phyloP scores from a whole-genome alignment of 345 rosid species.

The Lumnitzera racemosa region DNA sequence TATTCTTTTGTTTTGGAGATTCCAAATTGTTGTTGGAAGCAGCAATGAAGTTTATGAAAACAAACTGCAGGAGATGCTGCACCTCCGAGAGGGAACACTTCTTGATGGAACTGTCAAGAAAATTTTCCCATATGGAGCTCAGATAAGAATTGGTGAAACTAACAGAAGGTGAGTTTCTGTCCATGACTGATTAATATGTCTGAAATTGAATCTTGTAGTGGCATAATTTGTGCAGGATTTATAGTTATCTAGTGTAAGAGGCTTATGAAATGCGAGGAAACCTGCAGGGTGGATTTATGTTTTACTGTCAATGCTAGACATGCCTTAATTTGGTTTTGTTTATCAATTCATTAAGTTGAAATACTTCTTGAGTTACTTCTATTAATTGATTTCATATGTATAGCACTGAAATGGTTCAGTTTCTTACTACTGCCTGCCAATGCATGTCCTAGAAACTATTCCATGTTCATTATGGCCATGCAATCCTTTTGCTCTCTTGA shows the following conservation, averaged over 20 bases:
- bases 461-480: too few relatives aligned
- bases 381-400: too few relatives aligned
- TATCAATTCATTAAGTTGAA: too few relatives aligned
- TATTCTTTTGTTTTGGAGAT: neutral
- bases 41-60: neutral
- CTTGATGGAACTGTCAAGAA: slow-evolving; percentile 75
- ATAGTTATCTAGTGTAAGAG: neutral
- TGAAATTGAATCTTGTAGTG: slow-evolving; percentile 6
- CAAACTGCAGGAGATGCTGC: slow-evolving; percentile 52
- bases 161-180: slow-evolving; percentile 58
- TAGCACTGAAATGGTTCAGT: too few relatives aligned
- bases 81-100: slow-evolving; percentile 83
- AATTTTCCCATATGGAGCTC: slow-evolving; percentile 83
- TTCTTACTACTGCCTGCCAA: too few relatives aligned
- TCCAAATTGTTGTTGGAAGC: neutral
- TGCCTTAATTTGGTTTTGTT: too few relatives aligned
- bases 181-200: neutral
- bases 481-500: too few relatives aligned
- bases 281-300: too few relatives aligned
- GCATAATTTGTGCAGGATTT: neutral
- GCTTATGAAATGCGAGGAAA: neutral
- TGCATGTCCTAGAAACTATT: too few relatives aligned
- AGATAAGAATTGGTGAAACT: slow-evolving; percentile 68
- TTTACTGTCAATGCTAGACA: too few relatives aligned
- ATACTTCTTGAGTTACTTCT: too few relatives aligned